Evolutionary conservation across 2,329 filamentous ascomycete species (phyloP), one percentile per base, ranked within the genome.

Genomic region (Curvularia lunata): DNA sequence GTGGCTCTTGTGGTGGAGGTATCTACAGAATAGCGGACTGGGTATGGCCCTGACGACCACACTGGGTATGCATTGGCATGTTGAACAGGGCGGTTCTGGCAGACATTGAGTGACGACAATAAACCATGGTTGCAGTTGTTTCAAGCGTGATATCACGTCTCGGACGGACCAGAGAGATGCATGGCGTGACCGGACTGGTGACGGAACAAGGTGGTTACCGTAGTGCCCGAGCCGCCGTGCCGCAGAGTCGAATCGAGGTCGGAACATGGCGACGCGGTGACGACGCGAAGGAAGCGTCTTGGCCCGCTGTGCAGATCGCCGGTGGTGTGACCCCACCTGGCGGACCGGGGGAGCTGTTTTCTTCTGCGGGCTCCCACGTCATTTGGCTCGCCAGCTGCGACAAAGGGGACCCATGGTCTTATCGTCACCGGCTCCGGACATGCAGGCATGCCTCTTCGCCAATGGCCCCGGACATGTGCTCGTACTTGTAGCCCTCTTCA

Each of bases 321-420:
- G 47, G 61, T 61, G 61, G 58, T 61, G 54, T 59, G 61, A 63
- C 61, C 53, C 61, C 61, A 64, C 61, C 52, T 41, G 37, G 40
- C 51, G 42, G 50, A 51, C 52, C 56, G 48, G 59, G 59, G 58
- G 61, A 61, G 63, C 59, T 58, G 48, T 62, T 54, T 56, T 64
- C 56, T 59, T 54, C 51, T 34, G 48, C 55, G 23, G 48, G 23
- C 51, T 54, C 62, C 62, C 59, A 66, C 64, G 64, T 66, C 64
- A 66, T 64, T 41, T 51, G 45, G 43, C 52, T 49, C 52, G 54
- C 54, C 23, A 34, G 30, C 28, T 51, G 49, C 41, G 49, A 55
- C 54, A 54, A 49, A 57, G 56, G 32, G 16, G 47, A 38, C 23
- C 42, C 42, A 47, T 51, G 46, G 41, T 48, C 61, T 62, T 58